phyloP scores from a whole-genome alignment of 805 yeast species.

The Saturnispora dispora region DNA sequence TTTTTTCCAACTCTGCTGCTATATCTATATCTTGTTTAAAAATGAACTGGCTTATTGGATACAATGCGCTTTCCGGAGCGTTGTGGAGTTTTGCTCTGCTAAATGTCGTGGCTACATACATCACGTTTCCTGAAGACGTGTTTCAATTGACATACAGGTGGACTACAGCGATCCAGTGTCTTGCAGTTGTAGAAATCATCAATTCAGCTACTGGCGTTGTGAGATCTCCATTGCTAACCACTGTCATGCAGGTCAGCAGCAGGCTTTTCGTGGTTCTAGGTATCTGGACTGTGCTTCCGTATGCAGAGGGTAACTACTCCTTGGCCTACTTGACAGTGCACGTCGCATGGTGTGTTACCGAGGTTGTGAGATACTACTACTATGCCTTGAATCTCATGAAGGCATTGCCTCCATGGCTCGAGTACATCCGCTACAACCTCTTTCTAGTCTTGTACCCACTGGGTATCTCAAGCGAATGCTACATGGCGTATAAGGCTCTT shows the following conservation, averaged over 20 bases:
- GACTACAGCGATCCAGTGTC: slow-evolving; percentile 61
- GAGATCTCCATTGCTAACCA: slow-evolving; percentile 75
- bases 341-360: slow-evolving; percentile 91
- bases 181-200: slow-evolving; percentile 72
- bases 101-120: slow-evolving; percentile 19
- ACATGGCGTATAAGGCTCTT: slow-evolving; percentile 60
- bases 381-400: slow-evolving; percentile 62
- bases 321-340: slow-evolving; percentile 60
- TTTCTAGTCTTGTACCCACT: slow-evolving; percentile 80
- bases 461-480: slow-evolving; percentile 82
- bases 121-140: slow-evolving; percentile 46
- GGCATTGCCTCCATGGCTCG: slow-evolving; percentile 51
- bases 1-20: not conserved
- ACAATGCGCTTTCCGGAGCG: slow-evolving; percentile 26
- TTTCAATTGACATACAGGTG: slow-evolving; percentile 50
- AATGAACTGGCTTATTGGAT: slow-evolving; percentile 23
- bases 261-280: slow-evolving; percentile 79
- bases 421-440: slow-evolving; percentile 72
- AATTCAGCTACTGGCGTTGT: slow-evolving; percentile 77
- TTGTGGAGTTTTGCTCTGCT: slow-evolving; percentile 27
- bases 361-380: slow-evolving; percentile 78
- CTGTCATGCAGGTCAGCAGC: slow-evolving; percentile 80
- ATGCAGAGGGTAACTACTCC: slow-evolving; percentile 50
- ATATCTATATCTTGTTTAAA: not conserved
- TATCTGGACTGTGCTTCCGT: slow-evolving; percentile 65